phyloP scores from a whole-genome alignment of 768 basidiomycete genomes.

The Holtermanniella nyarrowii region DNA sequence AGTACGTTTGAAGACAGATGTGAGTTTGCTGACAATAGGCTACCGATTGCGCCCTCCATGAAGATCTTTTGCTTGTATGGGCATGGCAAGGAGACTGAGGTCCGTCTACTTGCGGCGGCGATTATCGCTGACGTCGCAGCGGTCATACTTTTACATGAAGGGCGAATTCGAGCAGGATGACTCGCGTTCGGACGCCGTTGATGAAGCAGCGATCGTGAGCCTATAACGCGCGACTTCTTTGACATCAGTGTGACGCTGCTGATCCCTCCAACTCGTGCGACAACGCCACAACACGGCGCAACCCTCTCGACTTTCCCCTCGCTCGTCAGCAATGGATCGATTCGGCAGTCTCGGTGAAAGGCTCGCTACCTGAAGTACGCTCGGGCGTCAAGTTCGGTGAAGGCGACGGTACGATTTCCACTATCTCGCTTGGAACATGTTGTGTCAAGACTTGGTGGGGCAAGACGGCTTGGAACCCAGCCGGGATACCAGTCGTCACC shows the following conservation, averaged over 20 bases:
- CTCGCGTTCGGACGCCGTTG: conserved; percentile 34
- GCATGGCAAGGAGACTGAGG: conserved; percentile 91
- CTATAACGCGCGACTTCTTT: not conserved
- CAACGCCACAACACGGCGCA: conserved; percentile 41
- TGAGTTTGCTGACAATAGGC: conserved; percentile 41
- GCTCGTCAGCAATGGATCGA: conserved; percentile 72
- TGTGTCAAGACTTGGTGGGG: conserved; percentile 91
- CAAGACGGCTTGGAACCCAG: conserved; percentile 74
- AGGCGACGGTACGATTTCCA: conserved; percentile 71
- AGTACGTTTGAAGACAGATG: conserved; percentile 10
- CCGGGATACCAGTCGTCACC: conserved; percentile 71
- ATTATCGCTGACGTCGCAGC: conserved; percentile 43
- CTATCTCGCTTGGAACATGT: conserved; percentile 61
- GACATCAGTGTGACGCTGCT: conserved; percentile 42
- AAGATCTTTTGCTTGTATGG: conserved; percentile 90
- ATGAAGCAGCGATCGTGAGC: conserved; percentile 26
- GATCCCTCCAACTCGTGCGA: conserved; percentile 44
- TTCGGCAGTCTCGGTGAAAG: conserved; percentile 61
- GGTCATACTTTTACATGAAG: conserved; percentile 81
- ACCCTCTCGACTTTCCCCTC: conserved; percentile 50
- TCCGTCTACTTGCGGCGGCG: conserved; percentile 33
- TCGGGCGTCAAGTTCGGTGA: conserved; percentile 89
- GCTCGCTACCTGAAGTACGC: conserved; percentile 38
- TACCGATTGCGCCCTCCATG: conserved; percentile 84
- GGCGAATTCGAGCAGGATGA: conserved; percentile 62